A percentile compares a stretch with the other conserved stretches of the same genome.
Conservation (phyloP, 2,329 filamentous ascomycete genomes). For the Pseudodiploospora longispora region DNA sequence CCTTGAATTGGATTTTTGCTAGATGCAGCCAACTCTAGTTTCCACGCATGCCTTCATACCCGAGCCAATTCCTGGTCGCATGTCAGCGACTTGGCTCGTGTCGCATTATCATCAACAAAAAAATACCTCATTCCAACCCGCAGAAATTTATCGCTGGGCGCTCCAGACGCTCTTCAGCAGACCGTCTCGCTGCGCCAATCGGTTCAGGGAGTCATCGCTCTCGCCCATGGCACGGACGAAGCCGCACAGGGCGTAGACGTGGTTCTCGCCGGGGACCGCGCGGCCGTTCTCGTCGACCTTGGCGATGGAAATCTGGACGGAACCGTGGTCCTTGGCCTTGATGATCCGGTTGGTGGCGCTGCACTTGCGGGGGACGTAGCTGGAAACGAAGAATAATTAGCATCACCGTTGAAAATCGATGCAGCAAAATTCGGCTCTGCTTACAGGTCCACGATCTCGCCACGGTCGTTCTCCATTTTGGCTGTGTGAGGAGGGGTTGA, state of each 20-base stretch:
- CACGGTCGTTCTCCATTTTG: conserved; percentile 99
- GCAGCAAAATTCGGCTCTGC: conserved; percentile 20
- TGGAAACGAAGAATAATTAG: conserved; percentile 30
- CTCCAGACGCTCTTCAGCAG: conserved; percentile 97
- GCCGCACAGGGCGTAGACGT: conserved; percentile 93
- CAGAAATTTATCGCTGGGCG: conserved; percentile 50
- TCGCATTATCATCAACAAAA: background rate
- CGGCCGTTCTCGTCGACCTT: conserved; percentile 99
- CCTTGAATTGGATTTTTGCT: conserved; percentile 38
- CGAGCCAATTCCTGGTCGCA: conserved; percentile 23
- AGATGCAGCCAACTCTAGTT: conserved; percentile 35
- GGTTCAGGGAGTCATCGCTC: conserved; percentile 93
- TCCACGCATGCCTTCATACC: conserved; percentile 32
- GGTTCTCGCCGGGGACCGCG: conserved; percentile 87
- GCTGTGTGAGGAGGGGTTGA: conserved; percentile 26
- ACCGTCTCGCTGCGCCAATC: conserved; percentile 90
- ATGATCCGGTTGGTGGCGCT: conserved; percentile 99
- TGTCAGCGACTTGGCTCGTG: conserved; percentile 2
- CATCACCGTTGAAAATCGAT: conserved; percentile 11
- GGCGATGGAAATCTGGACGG: conserved; percentile 91
- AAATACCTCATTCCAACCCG: conserved; percentile 13
- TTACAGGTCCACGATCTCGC: conserved; percentile 99
- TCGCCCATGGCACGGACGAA: conserved; percentile 98
- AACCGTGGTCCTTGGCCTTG: conserved; percentile 99
- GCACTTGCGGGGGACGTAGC: conserved; percentile 99